Evolutionary conservation across 169 alveolate species (phyloP).

Genomic region (Eimeria praecox): DNA sequence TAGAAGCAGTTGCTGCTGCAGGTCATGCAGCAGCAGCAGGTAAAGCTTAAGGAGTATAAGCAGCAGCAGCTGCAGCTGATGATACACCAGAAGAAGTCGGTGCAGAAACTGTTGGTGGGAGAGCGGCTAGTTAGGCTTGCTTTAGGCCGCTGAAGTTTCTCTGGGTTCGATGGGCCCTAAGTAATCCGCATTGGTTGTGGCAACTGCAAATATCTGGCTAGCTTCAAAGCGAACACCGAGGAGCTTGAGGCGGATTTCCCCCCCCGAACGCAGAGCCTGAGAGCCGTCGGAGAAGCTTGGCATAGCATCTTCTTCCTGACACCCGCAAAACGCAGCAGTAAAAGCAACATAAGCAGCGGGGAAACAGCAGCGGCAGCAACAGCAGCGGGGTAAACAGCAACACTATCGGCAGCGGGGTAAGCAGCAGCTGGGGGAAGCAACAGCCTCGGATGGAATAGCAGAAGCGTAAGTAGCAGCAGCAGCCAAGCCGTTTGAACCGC

Average conservation of each 20-base stretch:
- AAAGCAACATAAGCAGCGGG: not conserved
- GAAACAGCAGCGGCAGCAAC: not conserved
- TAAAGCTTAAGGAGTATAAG: not conserved
- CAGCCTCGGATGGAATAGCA: not conserved
- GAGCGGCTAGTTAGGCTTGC: not conserved
- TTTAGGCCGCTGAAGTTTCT: constrained; percentile 31
- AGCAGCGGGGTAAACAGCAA: not conserved
- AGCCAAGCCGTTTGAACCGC: too few species aligned
- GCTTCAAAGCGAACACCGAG: constrained; percentile 94
- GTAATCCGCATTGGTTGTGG: constrained; percentile 93
- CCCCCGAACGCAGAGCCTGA: constrained; percentile 90
- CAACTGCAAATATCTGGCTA: constrained; percentile 94
- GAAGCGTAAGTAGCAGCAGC: too few species aligned
- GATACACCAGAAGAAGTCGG: not conserved
- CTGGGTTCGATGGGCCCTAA: constrained; percentile 92
- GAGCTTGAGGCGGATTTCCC: constrained; percentile 92
- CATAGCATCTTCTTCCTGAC: constrained; percentile 89
- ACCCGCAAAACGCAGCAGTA: constrained; percentile 58
- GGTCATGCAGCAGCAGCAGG: not conserved
- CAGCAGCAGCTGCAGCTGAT: not conserved
- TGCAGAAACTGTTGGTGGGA: not conserved
- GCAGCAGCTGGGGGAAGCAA: not conserved
- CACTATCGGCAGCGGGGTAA: not conserved
- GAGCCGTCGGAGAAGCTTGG: constrained; percentile 93
- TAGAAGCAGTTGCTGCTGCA: not conserved